Base-by-base conservation (phyloP, 768 basidiomycete species). In the Dioszegia crocea region DNA sequence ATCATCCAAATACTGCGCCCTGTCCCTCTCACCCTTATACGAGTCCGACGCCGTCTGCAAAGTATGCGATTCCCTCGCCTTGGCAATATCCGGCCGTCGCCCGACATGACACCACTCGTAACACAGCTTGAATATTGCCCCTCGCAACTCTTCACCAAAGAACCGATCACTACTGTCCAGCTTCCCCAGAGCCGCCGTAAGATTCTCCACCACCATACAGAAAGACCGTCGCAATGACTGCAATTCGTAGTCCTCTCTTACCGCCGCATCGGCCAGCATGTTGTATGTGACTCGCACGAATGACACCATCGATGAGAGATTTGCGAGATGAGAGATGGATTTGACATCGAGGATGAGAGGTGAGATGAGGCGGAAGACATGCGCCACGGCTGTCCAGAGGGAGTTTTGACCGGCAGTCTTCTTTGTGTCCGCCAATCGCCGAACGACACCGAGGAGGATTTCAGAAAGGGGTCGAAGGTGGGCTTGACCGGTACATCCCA, bases 101-200 rank as follows among this genome's bases (percentile, higher is more conserved):
- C 89, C 91, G 45, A 88, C 80, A 68, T 89, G 86, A 75, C 91
- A 94, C 92, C 92, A 96, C 67, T 92, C 90, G 76, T 93, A 90
- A 65, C 90, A 92, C 38, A 91, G 79, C 31, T 86, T 84, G 77
- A 89, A 94, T 30, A 94, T 77, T 2, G 86, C 82, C 6, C 92
- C 81, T 68, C 90, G 85, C 79, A 86, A 86, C 57, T 88, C 83
- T 4, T 82, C 79, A 1, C 88, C 85, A 51, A 88, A 83, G 70
- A 89, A 89, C 4, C 86, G 81, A 51, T 91, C 89, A 0, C 85
- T 84, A 59, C 88, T 85, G 49, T 86, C 85, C 27, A 90, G 79
- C 31, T 72, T 70, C 1, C 64, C 67, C 29, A 88, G 77, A 14
- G 84, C 87, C 63, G 90, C 87, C 60, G 92, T 91, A 10, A 96